These are phyloP conservation scores for Cordyceps farinosa DNA, from an alignment of 2,329 filamentous ascomycete species.

Conservation along the genomic window DNA sequence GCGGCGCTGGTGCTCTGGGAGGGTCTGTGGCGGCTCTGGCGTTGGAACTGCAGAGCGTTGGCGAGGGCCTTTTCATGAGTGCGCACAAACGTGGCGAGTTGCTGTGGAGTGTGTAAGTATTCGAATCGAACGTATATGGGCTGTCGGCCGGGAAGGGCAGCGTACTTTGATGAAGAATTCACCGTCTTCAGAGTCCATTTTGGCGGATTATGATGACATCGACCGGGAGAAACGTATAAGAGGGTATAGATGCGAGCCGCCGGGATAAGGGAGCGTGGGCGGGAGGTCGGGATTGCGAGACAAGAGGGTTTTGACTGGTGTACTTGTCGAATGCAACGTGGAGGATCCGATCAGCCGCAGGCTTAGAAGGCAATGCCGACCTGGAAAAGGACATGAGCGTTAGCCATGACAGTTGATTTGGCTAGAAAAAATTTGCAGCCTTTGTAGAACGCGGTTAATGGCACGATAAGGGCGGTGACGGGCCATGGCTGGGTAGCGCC, in stretches of 20 bases:
- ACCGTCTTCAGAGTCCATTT: conserved; percentile 86
- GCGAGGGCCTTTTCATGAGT: conserved; percentile 96
- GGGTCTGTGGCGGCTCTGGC: conserved; percentile 67
- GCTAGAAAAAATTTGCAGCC: background rate
- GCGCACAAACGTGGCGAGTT: conserved; percentile 91
- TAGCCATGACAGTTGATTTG: background rate
- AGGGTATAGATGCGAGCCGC: background rate
- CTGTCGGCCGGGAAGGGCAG: background rate
- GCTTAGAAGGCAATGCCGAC: conserved; percentile 17
- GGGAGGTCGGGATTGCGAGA: conserved; percentile 4
- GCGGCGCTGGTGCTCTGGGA: conserved; percentile 62
- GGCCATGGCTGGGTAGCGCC: background rate
- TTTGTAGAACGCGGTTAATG: conserved; percentile 3
- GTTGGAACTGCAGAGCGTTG: conserved; percentile 81
- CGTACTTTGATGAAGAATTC: conserved; percentile 82
- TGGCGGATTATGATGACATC: conserved; percentile 43
- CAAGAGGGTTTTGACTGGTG: background rate
- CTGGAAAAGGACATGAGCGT: background rate
- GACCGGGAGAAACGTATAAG: conserved; percentile 1
- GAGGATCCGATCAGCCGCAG: conserved; percentile 14
- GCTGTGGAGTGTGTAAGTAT: conserved; percentile 54
- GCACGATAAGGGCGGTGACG: conserved; percentile 3
- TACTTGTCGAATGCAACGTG: conserved; percentile 3
- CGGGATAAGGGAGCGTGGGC: background rate
- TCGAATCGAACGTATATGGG: conserved; percentile 11